phyloP scores from a whole-genome alignment of 139 green algal species.

The Coelastrella sp. region DNA sequence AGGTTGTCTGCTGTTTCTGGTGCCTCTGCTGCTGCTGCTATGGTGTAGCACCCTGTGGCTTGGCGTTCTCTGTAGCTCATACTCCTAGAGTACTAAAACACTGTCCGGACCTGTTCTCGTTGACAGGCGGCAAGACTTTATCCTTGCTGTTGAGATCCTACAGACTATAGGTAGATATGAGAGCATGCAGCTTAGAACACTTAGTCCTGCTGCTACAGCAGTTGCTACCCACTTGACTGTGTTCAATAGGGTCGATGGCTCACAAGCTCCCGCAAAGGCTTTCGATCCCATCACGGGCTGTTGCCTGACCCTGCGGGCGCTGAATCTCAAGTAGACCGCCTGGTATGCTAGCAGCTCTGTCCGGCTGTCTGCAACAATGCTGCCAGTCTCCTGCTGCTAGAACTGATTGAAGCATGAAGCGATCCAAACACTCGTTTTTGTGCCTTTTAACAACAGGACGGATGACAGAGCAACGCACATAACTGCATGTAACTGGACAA shows the following conservation, averaged over 20 bases:
- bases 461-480: too few relatives aligned
- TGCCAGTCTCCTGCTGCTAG: too few relatives aligned
- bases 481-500: too few relatives aligned
- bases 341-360: too few relatives aligned
- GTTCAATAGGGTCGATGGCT: neutral
- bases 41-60: neutral
- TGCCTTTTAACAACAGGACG: neutral
- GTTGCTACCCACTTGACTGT: neutral
- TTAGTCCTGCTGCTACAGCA: neutral
- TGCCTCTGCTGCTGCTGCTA: neutral
- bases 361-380: too few relatives aligned
- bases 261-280: neutral
- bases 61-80: neutral
- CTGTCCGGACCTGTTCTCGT: neutral
- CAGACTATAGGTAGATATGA: neutral
- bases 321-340: too few relatives aligned
- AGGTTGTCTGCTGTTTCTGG: neutral
- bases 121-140: neutral
- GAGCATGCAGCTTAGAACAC: neutral
- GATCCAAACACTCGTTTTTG: neutral
- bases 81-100: neutral
- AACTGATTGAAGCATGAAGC: neutral
- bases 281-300: neutral
- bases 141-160: neutral
- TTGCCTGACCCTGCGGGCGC: neutral